Evolutionary conservation across 768 basidiomycete genomes (phyloP).

Genomic region (Psilocybe cubensis): DNA sequence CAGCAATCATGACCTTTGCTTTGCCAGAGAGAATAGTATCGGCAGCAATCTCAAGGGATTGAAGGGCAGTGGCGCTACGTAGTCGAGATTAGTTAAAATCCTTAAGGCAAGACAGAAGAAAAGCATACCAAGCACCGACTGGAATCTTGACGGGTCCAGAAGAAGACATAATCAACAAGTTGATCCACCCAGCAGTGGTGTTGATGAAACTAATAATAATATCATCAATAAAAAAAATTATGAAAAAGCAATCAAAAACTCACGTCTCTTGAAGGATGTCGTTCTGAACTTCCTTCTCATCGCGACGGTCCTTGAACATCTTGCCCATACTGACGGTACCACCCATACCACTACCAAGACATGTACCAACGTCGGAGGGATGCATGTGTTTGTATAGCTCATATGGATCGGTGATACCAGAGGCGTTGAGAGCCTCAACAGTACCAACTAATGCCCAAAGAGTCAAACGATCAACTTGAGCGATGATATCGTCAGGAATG

Average conservation of each 20-base stretch:
- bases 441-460: slow-evolving; percentile 96
- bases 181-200: slow-evolving; percentile 98
- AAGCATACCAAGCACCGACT: slow-evolving; percentile 91
- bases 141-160: slow-evolving; percentile 99
- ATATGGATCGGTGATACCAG: slow-evolving; percentile 97
- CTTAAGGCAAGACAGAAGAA: slow-evolving; percentile 8
- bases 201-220: slow-evolving; percentile 99
- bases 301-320: slow-evolving; percentile 99
- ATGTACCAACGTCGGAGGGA: slow-evolving; percentile 94
- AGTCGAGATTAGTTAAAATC: too few species aligned
- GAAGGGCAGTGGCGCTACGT: slow-evolving; percentile 91
- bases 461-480: slow-evolving; percentile 90
- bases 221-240: neutral
- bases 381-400: slow-evolving; percentile 97
- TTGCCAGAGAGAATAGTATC: slow-evolving; percentile 94
- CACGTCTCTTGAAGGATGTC: slow-evolving; percentile 98
- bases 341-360: slow-evolving; percentile 97
- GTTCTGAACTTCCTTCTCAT: slow-evolving; percentile 98
- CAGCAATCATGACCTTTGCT: slow-evolving; percentile 99
- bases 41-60: slow-evolving; percentile 97
- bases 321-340: slow-evolving; percentile 87
- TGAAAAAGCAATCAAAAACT: slow-evolving; percentile 34
- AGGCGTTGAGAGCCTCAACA: slow-evolving; percentile 94
- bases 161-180: slow-evolving; percentile 91
- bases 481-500: slow-evolving; percentile 94